phyloP scores from a whole-genome alignment of 1,139 yeast genomes.

The Candida tropicalis region DNA sequence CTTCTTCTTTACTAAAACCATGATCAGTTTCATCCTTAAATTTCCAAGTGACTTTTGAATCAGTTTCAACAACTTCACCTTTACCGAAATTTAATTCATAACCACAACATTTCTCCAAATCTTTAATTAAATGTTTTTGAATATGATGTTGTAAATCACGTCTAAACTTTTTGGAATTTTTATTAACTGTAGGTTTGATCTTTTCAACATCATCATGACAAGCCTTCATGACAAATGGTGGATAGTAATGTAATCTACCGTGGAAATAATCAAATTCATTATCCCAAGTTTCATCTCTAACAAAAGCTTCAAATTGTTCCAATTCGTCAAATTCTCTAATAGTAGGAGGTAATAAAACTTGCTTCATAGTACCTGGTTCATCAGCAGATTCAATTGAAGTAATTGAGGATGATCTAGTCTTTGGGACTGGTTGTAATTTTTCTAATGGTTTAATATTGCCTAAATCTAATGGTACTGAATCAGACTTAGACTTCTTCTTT shows the following conservation, averaged over 20 bases:
- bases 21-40: slow-evolving; percentile 56
- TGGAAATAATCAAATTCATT: slow-evolving; percentile 71
- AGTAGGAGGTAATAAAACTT: slow-evolving; percentile 44
- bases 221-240: slow-evolving; percentile 70
- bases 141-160: slow-evolving; percentile 78
- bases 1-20: slow-evolving; percentile 53
- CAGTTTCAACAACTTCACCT: slow-evolving; percentile 51
- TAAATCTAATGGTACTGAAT: slow-evolving; percentile 29
- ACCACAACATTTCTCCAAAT: slow-evolving; percentile 64
- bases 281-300: slow-evolving; percentile 76
- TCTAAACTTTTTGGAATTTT: slow-evolving; percentile 69
- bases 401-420: slow-evolving; percentile 32
- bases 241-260: slow-evolving; percentile 66
- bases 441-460: slow-evolving; percentile 42
- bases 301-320: slow-evolving; percentile 60
- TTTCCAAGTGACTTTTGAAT: slow-evolving; percentile 51
- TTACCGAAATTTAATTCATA: slow-evolving; percentile 56
- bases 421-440: slow-evolving; percentile 45
- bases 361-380: slow-evolving; percentile 28
- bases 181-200: slow-evolving; percentile 72
- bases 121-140: slow-evolving; percentile 68
- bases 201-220: slow-evolving; percentile 72
- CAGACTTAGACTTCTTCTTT: slow-evolving; percentile 18
- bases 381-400: slow-evolving; percentile 39
- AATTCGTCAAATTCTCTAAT: slow-evolving; percentile 62